Evolutionary conservation across 169 alveolate species (phyloP).

Genomic region (Perkinsus chesapeaki): DNA sequence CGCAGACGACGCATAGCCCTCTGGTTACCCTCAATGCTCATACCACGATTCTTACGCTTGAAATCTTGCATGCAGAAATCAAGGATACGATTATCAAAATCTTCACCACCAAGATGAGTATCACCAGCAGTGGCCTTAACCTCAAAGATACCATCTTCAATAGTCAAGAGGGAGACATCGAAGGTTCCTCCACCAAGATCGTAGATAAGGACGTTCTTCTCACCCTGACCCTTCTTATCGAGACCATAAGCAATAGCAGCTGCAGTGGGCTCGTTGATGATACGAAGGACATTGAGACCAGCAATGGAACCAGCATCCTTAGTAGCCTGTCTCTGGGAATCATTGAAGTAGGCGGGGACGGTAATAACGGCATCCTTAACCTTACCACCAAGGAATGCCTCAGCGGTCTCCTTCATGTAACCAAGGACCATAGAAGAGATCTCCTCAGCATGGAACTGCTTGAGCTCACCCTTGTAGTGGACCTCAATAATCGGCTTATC

Average conservation of each 20-base stretch:
- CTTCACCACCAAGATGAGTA: constrained; percentile 99
- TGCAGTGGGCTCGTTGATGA: constrained; percentile 96
- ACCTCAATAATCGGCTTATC: constrained; percentile 79
- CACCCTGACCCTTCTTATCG: constrained; percentile 79
- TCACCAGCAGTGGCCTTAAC: constrained; percentile 99
- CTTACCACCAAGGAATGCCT: constrained; percentile 83
- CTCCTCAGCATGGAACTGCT: constrained; percentile 87
- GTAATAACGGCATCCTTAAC: constrained; percentile 96
- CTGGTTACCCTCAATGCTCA: constrained; percentile 72
- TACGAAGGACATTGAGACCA: constrained; percentile 89
- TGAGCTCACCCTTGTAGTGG: constrained; percentile 74
- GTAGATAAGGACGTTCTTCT: constrained; percentile 85
- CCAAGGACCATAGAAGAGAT: constrained; percentile 89
- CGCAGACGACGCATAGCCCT: constrained; percentile 89
- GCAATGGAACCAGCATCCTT: constrained; percentile 95
- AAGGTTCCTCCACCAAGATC: constrained; percentile 99
- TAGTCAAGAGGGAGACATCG: constrained; percentile 92
- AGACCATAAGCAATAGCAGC: constrained; percentile 97
- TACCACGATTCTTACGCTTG: constrained; percentile 79
- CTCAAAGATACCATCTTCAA: constrained; percentile 93
- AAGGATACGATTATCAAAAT: constrained; percentile 91
- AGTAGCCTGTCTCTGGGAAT: constrained; percentile 90
- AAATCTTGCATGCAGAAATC: constrained; percentile 91
- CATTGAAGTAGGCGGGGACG: constrained; percentile 98
- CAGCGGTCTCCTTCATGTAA: constrained; percentile 97